Evolutionary conservation across 1,139 yeast species (phyloP).

Genomic region (Blastobotrys petasosporus): DNA sequence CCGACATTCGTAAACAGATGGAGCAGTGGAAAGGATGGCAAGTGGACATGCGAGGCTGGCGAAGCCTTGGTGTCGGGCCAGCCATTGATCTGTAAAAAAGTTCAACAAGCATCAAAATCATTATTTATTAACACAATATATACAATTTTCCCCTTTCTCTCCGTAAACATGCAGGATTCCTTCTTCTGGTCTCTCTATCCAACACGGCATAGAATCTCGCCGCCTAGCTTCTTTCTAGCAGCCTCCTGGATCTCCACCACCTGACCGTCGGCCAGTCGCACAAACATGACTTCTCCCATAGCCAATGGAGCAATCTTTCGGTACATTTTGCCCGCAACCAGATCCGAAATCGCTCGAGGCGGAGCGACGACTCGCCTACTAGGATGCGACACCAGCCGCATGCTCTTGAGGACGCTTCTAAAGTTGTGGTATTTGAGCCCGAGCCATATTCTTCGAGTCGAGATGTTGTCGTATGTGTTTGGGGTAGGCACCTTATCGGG

Average conservation of each 20-base stretch:
- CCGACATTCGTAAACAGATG: conserved; percentile 31
- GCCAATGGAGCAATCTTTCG: conserved; percentile 74
- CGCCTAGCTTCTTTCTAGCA: conserved; percentile 62
- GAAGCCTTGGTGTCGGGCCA: conserved; percentile 58
- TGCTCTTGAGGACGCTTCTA: conserved; percentile 65
- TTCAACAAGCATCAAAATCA: background rate
- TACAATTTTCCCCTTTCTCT: background rate
- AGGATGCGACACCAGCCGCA: conserved; percentile 78
- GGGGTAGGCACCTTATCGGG: conserved; percentile 74
- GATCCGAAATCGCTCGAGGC: conserved; percentile 57
- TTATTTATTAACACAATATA: conserved; percentile 8
- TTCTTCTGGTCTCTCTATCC: conserved; percentile 34
- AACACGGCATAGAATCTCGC: conserved; percentile 79
- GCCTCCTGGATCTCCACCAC: conserved; percentile 81
- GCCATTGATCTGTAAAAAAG: conserved; percentile 41
- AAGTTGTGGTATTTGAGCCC: conserved; percentile 83
- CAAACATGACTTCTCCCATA: conserved; percentile 84
- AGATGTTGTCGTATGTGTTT: conserved; percentile 80
- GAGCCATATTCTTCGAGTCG: conserved; percentile 86
- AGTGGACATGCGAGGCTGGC: conserved; percentile 80
- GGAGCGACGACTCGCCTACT: conserved; percentile 65
- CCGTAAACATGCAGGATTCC: too few species aligned
- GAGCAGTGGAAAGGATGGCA: conserved; percentile 80
- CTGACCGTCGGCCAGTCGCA: conserved; percentile 45
- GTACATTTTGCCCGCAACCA: conserved; percentile 72